phyloP scores from a whole-genome alignment of 2,329 filamentous ascomycete species.

The Verticillium isaacii region DNA sequence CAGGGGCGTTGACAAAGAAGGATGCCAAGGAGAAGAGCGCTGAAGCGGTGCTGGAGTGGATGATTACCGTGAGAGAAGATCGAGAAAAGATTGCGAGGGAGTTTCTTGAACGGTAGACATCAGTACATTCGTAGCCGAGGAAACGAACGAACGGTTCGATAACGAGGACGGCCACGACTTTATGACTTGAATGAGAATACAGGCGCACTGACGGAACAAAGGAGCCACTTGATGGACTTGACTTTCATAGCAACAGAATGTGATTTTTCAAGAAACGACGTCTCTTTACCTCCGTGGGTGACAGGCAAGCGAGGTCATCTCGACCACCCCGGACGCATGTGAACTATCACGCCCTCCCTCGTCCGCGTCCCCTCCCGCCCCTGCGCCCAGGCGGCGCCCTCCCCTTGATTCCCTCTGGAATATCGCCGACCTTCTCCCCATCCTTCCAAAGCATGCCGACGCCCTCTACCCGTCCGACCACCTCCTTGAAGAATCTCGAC shows the following conservation, averaged over 20 bases:
- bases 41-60: constrained; percentile 28
- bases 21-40: constrained; percentile 33
- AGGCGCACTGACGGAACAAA: too few species aligned
- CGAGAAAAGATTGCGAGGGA: background rate
- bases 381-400: constrained; percentile 41
- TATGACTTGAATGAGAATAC: too few species aligned
- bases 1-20: constrained; percentile 25
- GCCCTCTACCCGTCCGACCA: constrained; percentile 55
- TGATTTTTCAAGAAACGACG: too few species aligned
- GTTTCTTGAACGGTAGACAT: background rate
- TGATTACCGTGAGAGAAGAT: constrained; percentile 15
- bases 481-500: constrained; percentile 65
- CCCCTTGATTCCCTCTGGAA: constrained; percentile 56
- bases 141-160: too few species aligned
- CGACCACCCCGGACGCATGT: background rate
- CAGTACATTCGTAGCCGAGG: too few species aligned
- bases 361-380: constrained; percentile 16
- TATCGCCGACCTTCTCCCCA: constrained; percentile 60
- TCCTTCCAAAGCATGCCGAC: constrained; percentile 66
- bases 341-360: constrained; percentile 5
- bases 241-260: too few species aligned
- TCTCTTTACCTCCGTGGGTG: too few species aligned
- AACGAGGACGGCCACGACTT: too few species aligned
- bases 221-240: too few species aligned
- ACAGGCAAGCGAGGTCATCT: too few species aligned